phyloP scores from a whole-genome alignment of 305 asterid species.

The Plantago rigida region DNA sequence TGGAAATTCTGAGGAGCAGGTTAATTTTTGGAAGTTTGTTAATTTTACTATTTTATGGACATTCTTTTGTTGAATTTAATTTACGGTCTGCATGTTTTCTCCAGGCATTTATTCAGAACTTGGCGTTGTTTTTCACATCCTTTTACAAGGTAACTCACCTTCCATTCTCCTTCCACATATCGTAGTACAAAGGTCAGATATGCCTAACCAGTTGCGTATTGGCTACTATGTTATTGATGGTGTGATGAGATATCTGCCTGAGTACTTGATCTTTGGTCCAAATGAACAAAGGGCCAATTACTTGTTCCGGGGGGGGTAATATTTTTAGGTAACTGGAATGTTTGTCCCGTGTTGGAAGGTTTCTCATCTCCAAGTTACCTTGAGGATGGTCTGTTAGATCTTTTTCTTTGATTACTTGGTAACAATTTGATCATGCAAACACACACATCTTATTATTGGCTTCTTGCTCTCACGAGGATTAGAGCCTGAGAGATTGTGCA shows the following conservation, averaged over 20 bases:
- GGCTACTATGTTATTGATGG: neutral
- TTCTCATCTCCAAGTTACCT: neutral
- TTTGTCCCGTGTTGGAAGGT: neutral
- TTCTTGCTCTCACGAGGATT: too few relatives aligned
- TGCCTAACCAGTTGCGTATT: neutral
- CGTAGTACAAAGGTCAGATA: neutral
- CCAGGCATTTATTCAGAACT: slow-evolving; percentile 87
- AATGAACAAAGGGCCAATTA: neutral
- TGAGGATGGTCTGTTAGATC: neutral
- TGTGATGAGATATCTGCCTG: neutral
- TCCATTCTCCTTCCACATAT: slow-evolving; percentile 6
- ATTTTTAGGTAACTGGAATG: neutral
- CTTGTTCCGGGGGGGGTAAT: neutral
- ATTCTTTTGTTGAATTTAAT: too few relatives aligned
- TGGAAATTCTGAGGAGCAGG: slow-evolving; percentile 73
- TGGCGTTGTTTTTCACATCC: slow-evolving; percentile 91
- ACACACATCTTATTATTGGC: too few relatives aligned
- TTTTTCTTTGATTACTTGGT: too few relatives aligned
- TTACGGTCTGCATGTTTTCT: too few relatives aligned
- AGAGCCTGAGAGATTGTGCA: too few relatives aligned
- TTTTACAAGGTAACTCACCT: slow-evolving; percentile 64
- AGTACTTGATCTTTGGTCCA: too few relatives aligned
- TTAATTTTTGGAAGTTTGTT: too few relatives aligned
- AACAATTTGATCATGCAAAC: too few relatives aligned
- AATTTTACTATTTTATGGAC: too few relatives aligned